Base-by-base conservation (phyloP, 257 asterid species). In the Nicotiana attenuata region DNA sequence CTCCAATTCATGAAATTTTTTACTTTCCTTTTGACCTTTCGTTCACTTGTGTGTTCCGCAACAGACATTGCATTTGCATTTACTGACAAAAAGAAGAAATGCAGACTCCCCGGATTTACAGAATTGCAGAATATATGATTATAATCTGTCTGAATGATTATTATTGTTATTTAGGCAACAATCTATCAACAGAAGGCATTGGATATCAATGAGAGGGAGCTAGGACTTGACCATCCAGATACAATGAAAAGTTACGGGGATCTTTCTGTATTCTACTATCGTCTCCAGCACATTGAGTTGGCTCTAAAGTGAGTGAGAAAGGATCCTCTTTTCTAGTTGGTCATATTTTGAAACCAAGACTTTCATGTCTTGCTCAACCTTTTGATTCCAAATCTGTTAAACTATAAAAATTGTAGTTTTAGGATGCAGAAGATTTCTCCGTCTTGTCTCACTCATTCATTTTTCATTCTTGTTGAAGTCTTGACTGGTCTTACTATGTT, bases 231-330 rank as follows among this genome's bases (percentile, higher is more conserved):
- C 87, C 98, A 96, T 89, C 99, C 99, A 20, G 99, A 96, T 84
- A 96, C 99, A 11, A 96, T 96, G 99, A 96, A 96, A 91, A 94
- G 99, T 87, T 96, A 96, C 76, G 99, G 98, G 82, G 99, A 96
- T 91, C 94, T 96, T 66, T 94, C 99, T 4, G 99, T 96, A 85
- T 96, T 96, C 76, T 96, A 94, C 87, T 96, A 96, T 80, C 98
- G 99, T 81, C 99, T 96, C 87, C 99, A 96, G 82, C 98, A 96
- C 86, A 96, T 94, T 82, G 98, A 96, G 82, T 90, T 96, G 89
- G 97, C 99, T 77, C 92, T 96, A 80, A 96, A 91, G 98, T 96
- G 86, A 92, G 98, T 93, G 79, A 82, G 79, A 83, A 65, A 75
- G 13, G 75, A 55, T 86, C 35, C 78, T 67, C 83, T 69, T 61